Evolutionary conservation across 306 rosid species (phyloP).

Genomic region (Quillaja saponaria): DNA sequence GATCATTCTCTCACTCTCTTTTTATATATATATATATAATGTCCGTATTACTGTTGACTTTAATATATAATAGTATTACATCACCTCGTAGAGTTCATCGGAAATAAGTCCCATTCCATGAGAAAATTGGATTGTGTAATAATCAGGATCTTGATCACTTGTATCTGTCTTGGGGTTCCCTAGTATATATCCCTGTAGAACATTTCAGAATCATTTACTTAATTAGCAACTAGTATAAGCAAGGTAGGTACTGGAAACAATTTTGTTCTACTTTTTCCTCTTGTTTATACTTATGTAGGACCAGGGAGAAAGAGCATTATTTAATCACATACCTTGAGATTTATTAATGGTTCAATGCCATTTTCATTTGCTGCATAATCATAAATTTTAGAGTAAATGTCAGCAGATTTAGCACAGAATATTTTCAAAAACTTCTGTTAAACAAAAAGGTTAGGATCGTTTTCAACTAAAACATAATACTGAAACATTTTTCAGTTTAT

Average conservation of each 20-base stretch:
- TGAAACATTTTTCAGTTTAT: neutral
- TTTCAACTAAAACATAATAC: too few relatives aligned
- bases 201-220: neutral
- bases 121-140: conserved; percentile 33
- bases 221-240: neutral
- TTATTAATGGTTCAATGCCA: conserved; percentile 48
- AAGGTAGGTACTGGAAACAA: too few relatives aligned
- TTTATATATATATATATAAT: neutral
- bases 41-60: neutral
- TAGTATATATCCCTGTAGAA: conserved; percentile 54
- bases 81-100: conserved; percentile 55
- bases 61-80: neutral
- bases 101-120: conserved; percentile 68
- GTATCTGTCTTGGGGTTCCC: conserved; percentile 46
- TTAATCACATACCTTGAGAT: conserved; percentile 48
- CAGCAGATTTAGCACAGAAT: neutral
- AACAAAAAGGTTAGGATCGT: too few relatives aligned
- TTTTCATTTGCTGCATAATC: conserved; percentile 53
- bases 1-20: neutral
- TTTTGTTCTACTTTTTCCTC: neutral
- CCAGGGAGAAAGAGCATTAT: neutral
- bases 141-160: neutral
- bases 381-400: neutral
- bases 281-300: neutral
- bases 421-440: neutral